Evolutionary conservation across 192 early-diverging fungal species (phyloP), one percentile per base, ranked within the genome.

Genomic region (Backusella mclennaniae): DNA sequence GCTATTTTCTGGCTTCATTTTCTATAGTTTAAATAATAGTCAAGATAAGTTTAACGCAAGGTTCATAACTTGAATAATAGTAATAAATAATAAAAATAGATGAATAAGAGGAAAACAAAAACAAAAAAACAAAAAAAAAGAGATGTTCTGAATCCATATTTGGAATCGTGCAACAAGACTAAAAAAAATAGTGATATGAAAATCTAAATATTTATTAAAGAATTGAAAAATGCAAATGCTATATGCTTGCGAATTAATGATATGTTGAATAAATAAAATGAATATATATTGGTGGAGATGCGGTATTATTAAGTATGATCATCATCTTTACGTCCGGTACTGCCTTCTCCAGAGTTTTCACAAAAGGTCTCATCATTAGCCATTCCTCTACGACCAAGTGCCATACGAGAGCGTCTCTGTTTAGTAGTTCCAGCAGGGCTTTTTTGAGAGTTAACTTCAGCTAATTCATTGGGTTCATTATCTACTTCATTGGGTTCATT

Each of bases 1-100:
- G 9, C 23, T 63, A 44, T 71, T 71, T 71, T 71, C 39, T 15
- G 14, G 35, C 15, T 49, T 71, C 70, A 44, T 26, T 71, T 49
- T 49, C 17, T 44, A 71, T 6, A 21, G 9, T 69, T 41, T 8
- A 49, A 67, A 5, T 69, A 41, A 23, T 38, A 39, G 36, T 39
- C 35, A 39, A 23, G 29, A 67, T n/a, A 67, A 35, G 29, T 33
- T 35, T 67, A 38, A 38, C 68, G n/a, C n/a, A 69, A 69, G 36
- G 35, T 69, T 69, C 38, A 39, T 69, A 41, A 39, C 38, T 69
- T 69, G 35, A 68, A 68, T 19, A 68, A 68, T 17, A 36, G 11
- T 36, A 69, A 67, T 67, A 44, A 44, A 44, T 44, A 44, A 44
- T 17, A 44, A 4, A 44, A 63, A 59, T 59, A 59, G 17, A 59